Conservation (phyloP, 2,329 filamentous ascomycete genomes). For the Zelopaecilomyces penicillatus region DNA sequence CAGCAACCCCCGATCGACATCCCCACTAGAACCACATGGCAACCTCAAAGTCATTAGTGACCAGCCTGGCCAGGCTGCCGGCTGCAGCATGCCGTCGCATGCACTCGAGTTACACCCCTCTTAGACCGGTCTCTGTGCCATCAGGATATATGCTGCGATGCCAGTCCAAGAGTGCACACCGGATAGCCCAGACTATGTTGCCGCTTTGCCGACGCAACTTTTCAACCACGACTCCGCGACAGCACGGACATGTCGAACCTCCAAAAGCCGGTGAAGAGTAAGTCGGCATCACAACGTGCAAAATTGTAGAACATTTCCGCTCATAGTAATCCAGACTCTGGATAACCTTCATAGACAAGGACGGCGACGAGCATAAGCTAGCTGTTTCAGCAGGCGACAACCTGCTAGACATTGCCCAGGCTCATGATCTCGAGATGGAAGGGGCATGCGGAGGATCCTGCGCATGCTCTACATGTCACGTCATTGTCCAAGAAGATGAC, state of each 20-base stretch:
- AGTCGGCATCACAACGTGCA: slow-evolving; percentile 22
- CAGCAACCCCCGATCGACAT: background rate
- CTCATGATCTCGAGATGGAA: slow-evolving; percentile 95
- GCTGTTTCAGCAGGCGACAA: slow-evolving; percentile 83
- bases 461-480: slow-evolving; percentile 87
- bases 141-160: slow-evolving; percentile 14
- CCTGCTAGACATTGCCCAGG: slow-evolving; percentile 88
- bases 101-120: slow-evolving; percentile 16
- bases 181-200: slow-evolving; percentile 8
- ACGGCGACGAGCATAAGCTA: slow-evolving; percentile 65
- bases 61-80: slow-evolving; percentile 25
- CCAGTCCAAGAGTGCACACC: slow-evolving; percentile 9
- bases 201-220: slow-evolving; percentile 43
- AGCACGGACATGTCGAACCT: slow-evolving; percentile 72
- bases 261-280: slow-evolving; percentile 92
- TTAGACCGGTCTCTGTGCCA: slow-evolving; percentile 5
- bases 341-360: slow-evolving; percentile 91
- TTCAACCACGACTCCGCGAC: slow-evolving; percentile 49
- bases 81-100: slow-evolving; percentile 20
- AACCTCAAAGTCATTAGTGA: slow-evolving; percentile 23
- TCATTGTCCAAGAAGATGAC: slow-evolving; percentile 67
- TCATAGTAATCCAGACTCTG: slow-evolving; percentile 51
- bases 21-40: slow-evolving; percentile 16
- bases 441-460: slow-evolving; percentile 92
- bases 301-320: background rate